These are phyloP conservation scores for Nannochloris sp. DNA, from an alignment of 139 green algal genomes.

Conservation along the genomic window DNA sequence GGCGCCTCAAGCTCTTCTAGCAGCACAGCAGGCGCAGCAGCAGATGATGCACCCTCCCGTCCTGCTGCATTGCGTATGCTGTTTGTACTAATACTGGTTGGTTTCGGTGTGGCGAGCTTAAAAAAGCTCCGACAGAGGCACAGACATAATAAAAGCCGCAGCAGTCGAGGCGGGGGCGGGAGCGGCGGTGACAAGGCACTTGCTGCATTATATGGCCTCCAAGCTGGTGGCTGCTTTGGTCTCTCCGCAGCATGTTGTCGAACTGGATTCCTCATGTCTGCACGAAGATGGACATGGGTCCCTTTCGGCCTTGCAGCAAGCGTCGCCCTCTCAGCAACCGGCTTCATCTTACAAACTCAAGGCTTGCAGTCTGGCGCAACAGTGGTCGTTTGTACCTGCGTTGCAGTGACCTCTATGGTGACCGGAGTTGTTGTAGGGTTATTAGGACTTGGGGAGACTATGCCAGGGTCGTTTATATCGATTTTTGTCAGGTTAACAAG, in stretches of 20 bases:
- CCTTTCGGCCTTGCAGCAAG: constrained; percentile 51
- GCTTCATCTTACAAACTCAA: constrained; percentile 74
- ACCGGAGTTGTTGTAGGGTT: constrained; percentile 61
- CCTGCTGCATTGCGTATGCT: constrained; percentile 25
- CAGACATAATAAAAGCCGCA: not conserved
- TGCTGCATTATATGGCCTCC: constrained; percentile 19
- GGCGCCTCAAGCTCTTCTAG: constrained; percentile 30
- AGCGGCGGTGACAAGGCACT: constrained; percentile 8
- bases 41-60: not conserved
- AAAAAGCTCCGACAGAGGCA: constrained; percentile 9
- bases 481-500: constrained; percentile 31
- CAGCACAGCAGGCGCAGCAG: not conserved
- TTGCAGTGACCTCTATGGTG: constrained; percentile 70
- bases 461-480: constrained; percentile 31
- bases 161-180: not conserved
- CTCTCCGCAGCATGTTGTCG: constrained; percentile 57
- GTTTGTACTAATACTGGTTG: constrained; percentile 15
- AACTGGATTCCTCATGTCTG: constrained; percentile 60
- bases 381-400: constrained; percentile 74
- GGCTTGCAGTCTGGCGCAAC: constrained; percentile 74
- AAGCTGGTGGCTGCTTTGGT: constrained; percentile 82
- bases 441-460: constrained; percentile 57
- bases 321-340: constrained; percentile 49
- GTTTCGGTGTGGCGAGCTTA: not conserved
- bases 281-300: constrained; percentile 32